These are phyloP conservation scores for Globisporangium barbulae DNA, from an alignment of 352 stramenopile species.

Conservation along the genomic window DNA sequence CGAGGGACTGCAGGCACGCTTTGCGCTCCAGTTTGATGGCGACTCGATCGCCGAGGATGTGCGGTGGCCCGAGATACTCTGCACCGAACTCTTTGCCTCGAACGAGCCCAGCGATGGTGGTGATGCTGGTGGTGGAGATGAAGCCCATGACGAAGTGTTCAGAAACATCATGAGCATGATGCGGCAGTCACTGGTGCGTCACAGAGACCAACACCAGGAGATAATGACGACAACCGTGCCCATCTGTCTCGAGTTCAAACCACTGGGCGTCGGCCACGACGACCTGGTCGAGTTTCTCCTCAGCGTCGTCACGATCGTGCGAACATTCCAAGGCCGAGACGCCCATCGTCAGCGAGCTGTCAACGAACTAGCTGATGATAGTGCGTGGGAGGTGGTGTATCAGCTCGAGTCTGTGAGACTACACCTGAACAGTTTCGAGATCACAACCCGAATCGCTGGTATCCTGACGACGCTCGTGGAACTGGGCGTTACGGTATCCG, in stretches of 20 bases:
- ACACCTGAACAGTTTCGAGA: conserved; percentile 9
- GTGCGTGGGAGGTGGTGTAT: background rate
- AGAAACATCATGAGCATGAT: background rate
- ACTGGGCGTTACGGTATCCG: conserved; percentile 1
- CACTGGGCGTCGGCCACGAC: background rate
- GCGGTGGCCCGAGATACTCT: conserved; percentile 2
- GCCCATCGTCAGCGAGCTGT: background rate
- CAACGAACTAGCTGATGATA: background rate
- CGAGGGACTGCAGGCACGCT: background rate
- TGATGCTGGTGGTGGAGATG: background rate
- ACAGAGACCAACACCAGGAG: background rate
- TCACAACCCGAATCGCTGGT: conserved; percentile 3
- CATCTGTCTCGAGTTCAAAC: conserved; percentile 4
- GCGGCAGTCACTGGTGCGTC: background rate
- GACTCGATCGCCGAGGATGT: conserved; percentile 10
- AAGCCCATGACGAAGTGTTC: background rate
- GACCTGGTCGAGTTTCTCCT: background rate
- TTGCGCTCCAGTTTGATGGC: conserved; percentile 8
- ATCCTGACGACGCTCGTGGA: background rate
- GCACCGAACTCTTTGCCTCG: background rate
- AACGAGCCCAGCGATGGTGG: background rate
- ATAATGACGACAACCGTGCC: background rate
- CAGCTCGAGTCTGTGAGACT: conserved; percentile 3
- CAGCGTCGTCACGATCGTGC: background rate
- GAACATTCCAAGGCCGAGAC: background rate